Evolutionary conservation across 1,284 basidiomycete genomes (phyloP).

Genomic region (Pyrrhoderma lamaoense): DNA sequence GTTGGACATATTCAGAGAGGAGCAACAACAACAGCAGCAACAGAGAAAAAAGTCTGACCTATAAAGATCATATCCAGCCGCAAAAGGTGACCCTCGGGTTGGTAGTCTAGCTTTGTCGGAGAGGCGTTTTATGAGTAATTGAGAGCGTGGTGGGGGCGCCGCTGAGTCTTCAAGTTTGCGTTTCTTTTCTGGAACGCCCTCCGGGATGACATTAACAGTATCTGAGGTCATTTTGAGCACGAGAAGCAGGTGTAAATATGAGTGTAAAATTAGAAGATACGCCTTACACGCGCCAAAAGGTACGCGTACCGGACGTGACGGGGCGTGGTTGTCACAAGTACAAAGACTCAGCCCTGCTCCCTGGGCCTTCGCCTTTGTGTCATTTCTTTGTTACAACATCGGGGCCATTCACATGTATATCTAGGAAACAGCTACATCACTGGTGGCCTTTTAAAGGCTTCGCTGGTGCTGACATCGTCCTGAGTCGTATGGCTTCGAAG

Average conservation of each 20-base stretch:
- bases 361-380: no score
- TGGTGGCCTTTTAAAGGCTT: no score
- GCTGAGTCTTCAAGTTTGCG: conserved; percentile 14
- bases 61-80: conserved; percentile 95
- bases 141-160: conserved; percentile 32
- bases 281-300: neutral
- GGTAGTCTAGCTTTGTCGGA: conserved; percentile 81
- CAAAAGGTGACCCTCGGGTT: conserved; percentile 76
- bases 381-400: no score
- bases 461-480: no score
- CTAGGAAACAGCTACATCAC: no score
- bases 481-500: no score
- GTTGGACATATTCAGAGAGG: neutral
- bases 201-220: conserved; percentile 6
- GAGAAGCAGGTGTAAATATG: neutral
- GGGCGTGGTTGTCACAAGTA: neutral
- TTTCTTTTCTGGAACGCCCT: conserved; percentile 14
- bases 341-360: neutral
- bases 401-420: no score
- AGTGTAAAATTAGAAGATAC: neutral
- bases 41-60: conserved; percentile 42
- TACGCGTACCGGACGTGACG: conserved; percentile 4
- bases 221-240: neutral
- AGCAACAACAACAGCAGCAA: neutral
- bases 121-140: conserved; percentile 80